Percentiles rank a stretch among this genome's conserved stretches.
Conservation (phyloP, 129 eudicot genomes). For the Artemisia annua region DNA sequence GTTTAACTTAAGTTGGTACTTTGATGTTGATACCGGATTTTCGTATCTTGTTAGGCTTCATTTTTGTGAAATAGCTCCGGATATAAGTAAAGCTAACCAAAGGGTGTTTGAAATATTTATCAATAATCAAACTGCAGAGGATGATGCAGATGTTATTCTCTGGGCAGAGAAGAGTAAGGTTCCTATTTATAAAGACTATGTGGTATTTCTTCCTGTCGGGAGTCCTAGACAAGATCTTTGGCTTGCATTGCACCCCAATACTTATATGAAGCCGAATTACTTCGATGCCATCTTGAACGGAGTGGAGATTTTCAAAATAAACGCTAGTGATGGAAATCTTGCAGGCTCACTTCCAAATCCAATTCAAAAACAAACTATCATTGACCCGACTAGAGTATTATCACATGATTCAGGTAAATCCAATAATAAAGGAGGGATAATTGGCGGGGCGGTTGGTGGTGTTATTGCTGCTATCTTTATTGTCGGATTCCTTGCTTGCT, state of each 20-base stretch:
- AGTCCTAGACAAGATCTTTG: conserved; percentile 58
- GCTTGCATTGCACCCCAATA: conserved; percentile 65
- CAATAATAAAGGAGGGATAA: conserved; percentile 31
- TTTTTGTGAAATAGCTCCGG: conserved; percentile 59
- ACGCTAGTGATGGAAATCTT: conserved; percentile 54
- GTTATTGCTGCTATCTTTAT: conserved; percentile 53
- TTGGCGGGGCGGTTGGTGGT: conserved; percentile 73
- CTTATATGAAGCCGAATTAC: conserved; percentile 31
- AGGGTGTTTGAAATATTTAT: conserved; percentile 64
- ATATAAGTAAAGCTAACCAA: conserved; percentile 45
- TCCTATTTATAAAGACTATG: conserved; percentile 56
- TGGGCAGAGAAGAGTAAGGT: conserved; percentile 45
- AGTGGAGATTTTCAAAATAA: conserved; percentile 72
- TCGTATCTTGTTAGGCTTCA: conserved; percentile 76
- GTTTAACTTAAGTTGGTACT: conserved; percentile 72
- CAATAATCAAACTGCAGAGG: conserved; percentile 63
- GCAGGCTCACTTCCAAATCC: conserved; percentile 80
- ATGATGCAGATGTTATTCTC: conserved; percentile 52
- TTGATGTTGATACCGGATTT: conserved; percentile 63
- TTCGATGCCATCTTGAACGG: conserved; percentile 73
- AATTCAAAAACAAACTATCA: conserved; percentile 34
- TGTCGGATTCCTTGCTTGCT: conserved; percentile 47
- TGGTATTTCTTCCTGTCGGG: conserved; percentile 41
- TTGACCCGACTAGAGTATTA: conserved; percentile 21
- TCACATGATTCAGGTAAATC: conserved; percentile 38